Base-by-base conservation (phyloP, 305 asterid species). In the Ruellia speciosa region DNA sequence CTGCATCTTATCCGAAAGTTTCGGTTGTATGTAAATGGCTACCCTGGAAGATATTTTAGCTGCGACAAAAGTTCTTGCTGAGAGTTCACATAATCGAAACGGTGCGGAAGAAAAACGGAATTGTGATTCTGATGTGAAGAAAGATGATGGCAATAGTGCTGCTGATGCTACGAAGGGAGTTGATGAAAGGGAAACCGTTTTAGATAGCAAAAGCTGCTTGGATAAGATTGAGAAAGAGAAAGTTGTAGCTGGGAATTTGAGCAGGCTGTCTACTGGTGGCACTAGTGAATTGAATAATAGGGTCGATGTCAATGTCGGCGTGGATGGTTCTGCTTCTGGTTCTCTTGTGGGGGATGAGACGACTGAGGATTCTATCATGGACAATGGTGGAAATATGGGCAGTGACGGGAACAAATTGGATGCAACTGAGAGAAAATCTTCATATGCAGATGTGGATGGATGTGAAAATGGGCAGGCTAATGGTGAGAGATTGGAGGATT, bases 11-110 rank as follows among this genome's bases (percentile, higher is more conserved):
- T 43, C 16, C 49, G 16, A 12, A 43, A 2, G 13, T 39, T 9
- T 39, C 13, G 10, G 45, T 39, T 40, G 34, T 52, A 16, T 58
- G 46, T 16, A 54, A 43, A 74, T 74, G 79, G 75, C 65, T 5
- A 46, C 57, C 35, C 18, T 34, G 40, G 71, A 39, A 15, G 66
- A 56, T 50, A 50, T 55, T 54, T 50, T 58, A 47, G 67, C 58
- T 15, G 69, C 54, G 19, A 35, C 61, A 12, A 15, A 51, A 31
- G 34, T 47, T 52, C 47, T 56, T 34, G 65, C 60, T 17, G 58
- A 63, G 33, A 59, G 54, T 19, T 53, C 72, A 51, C 52, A n/a
- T 11, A 55, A 37, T 41, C 31, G 11, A 14, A 20, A 35, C 14
- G 50, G 46, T 6, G 68, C 24, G 0, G 58, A 24, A 24, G 50